A percentile compares a stretch with the other conserved stretches of the same genome.
Conservation (phyloP, 2,329 filamentous ascomycete species). For the Elsinoe batatas region DNA sequence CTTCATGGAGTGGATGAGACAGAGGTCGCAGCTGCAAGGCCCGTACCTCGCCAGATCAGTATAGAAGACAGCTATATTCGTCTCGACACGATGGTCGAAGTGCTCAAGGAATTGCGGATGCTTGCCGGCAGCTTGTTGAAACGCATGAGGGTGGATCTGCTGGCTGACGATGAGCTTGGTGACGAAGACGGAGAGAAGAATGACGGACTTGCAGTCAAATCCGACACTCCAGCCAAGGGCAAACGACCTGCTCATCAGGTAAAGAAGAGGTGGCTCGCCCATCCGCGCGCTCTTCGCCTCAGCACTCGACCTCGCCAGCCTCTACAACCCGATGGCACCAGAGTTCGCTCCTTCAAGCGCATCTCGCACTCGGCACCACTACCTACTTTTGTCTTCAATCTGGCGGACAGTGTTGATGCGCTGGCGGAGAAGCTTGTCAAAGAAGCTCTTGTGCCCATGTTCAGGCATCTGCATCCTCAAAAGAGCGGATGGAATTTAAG, state of each 20-base stretch:
- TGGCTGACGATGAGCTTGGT: conserved; percentile 40
- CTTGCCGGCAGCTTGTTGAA: conserved; percentile 61
- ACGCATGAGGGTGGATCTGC: conserved; percentile 69
- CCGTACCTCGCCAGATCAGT: conserved; percentile 77
- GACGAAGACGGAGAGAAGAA: conserved; percentile 24
- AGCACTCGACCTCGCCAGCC: conserved; percentile 58
- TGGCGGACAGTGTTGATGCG: conserved; percentile 47
- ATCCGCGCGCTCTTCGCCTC: conserved; percentile 71
- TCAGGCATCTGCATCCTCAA: conserved; percentile 62
- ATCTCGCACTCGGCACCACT: conserved; percentile 66
- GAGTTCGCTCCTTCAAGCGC: conserved; percentile 53
- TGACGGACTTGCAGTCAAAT: conserved; percentile 4
- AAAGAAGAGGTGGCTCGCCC: conserved; percentile 58
- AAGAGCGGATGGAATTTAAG: conserved; percentile 67
- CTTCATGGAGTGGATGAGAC: conserved; percentile 71
- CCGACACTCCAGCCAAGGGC: not conserved
- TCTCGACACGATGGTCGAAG: conserved; percentile 53
- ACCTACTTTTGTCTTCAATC: conserved; percentile 62
- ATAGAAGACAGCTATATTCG: conserved; percentile 86
- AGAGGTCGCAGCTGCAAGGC: conserved; percentile 61
- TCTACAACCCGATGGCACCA: conserved; percentile 43
- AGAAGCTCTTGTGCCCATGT: conserved; percentile 60
- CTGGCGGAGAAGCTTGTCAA: conserved; percentile 60
- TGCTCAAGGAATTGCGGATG: conserved; percentile 57
- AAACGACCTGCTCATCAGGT: not conserved